Percentiles rank a stretch among this genome's conserved stretches.
These are phyloP conservation scores for Sonneratia caseolaris DNA, from an alignment of 345 rosid genomes.

Conservation along the genomic window DNA sequence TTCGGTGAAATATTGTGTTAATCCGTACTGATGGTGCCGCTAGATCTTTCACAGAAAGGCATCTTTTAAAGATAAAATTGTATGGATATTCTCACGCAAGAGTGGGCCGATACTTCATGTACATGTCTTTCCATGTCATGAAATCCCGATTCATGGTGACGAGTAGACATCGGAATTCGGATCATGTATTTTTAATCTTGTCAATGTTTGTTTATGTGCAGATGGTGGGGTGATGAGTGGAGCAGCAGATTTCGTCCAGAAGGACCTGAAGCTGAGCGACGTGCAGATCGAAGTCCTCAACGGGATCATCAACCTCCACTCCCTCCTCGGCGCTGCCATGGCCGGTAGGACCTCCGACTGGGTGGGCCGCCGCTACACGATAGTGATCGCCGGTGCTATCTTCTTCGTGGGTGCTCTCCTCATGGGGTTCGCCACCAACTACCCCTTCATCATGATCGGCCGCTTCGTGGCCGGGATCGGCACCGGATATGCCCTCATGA, in stretches of 20 bases:
- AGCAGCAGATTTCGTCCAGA: conserved; percentile 43
- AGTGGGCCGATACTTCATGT: too few species aligned
- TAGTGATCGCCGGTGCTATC: conserved; percentile 68
- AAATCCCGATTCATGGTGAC: too few species aligned
- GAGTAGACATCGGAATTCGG: too few species aligned
- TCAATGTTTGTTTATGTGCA: conserved; percentile 4
- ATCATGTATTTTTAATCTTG: too few species aligned
- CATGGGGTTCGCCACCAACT: conserved; percentile 80
- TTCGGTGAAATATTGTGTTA: too few species aligned
- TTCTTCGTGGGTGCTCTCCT: conserved; percentile 81
- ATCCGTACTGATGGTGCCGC: too few species aligned
- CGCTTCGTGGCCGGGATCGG: conserved; percentile 86
- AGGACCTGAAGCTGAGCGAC: conserved; percentile 35
- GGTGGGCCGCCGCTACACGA: conserved; percentile 92
- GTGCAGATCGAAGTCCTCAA: conserved; percentile 38
- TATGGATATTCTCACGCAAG: too few species aligned
- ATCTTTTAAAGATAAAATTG: too few species aligned
- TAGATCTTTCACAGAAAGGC: too few species aligned
- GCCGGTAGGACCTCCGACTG: conserved; percentile 86
- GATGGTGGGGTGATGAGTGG: conserved; percentile 95
- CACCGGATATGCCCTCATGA: conserved; percentile 86
- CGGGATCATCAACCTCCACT: conserved; percentile 58
- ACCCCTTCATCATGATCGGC: conserved; percentile 80
- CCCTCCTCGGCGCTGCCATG: conserved; percentile 58
- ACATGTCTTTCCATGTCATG: too few species aligned